Conservation (phyloP, 495 filamentous ascomycete genomes). For the Tricharina praecox region DNA sequence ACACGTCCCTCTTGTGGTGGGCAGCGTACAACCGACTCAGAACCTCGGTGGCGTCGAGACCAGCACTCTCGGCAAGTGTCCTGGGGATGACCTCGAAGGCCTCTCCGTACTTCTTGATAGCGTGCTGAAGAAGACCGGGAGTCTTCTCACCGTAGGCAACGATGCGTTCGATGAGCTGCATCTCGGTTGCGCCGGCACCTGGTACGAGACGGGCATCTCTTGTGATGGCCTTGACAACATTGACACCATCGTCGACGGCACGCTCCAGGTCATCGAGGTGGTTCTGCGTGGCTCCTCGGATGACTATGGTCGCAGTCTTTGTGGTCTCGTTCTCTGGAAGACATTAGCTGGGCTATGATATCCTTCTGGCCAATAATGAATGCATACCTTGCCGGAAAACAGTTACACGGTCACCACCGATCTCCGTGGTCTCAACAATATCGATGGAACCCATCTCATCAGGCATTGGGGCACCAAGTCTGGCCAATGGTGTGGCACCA, state of each 20-base stretch:
- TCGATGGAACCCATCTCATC: constrained; percentile 97
- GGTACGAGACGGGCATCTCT: constrained; percentile 80
- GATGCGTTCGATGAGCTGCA: constrained; percentile 86
- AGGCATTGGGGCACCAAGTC: constrained; percentile 94
- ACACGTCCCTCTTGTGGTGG: constrained; percentile 71
- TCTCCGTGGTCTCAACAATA: constrained; percentile 92
- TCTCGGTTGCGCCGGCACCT: constrained; percentile 87
- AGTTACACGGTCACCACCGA: constrained; percentile 95
- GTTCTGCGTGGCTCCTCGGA: constrained; percentile 93
- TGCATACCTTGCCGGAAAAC: constrained; percentile 68
- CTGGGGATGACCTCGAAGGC: constrained; percentile 94
- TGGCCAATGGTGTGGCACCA: constrained; percentile 83
- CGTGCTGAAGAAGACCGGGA: constrained; percentile 79
- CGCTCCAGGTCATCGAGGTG: constrained; percentile 94
- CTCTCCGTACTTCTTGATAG: constrained; percentile 92
- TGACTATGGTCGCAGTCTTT: constrained; percentile 82
- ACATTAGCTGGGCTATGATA: constrained; percentile 8
- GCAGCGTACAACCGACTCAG: constrained; percentile 81
- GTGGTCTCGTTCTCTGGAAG: constrained; percentile 61
- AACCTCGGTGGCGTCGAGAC: constrained; percentile 89
- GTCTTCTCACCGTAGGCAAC: constrained; percentile 77
- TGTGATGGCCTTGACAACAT: constrained; percentile 96
- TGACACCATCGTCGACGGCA: constrained; percentile 95
- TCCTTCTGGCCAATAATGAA: not conserved
- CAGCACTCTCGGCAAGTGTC: constrained; percentile 83